phyloP scores from a whole-genome alignment of 176 grass and related monocot species.

The Carex littledalei region DNA sequence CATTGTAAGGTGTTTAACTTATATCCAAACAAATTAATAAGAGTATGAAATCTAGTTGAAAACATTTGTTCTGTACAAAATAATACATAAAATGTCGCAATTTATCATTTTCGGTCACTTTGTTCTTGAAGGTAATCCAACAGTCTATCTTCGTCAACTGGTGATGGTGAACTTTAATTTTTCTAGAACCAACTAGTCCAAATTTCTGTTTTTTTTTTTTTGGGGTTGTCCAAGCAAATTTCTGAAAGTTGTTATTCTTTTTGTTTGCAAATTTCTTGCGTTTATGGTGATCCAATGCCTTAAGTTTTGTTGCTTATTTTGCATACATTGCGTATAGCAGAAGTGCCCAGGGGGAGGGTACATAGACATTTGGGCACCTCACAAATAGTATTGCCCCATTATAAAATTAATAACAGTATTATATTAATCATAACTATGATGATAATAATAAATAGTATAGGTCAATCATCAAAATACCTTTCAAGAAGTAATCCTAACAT shows the following conservation, averaged over 20 bases:
- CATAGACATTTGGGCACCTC: neutral
- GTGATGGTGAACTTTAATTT: neutral
- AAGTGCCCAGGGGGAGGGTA: neutral
- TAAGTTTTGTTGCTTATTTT: neutral
- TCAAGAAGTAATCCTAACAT: neutral
- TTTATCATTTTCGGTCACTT: constrained; percentile 4
- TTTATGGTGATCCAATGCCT: neutral
- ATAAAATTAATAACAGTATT: neutral
- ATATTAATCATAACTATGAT: neutral
- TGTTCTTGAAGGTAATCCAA: neutral
- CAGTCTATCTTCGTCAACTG: neutral
- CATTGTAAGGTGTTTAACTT: neutral
- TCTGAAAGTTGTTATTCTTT: neutral
- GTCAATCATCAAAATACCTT: neutral
- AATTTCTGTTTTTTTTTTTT: neutral
- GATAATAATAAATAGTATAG: neutral
- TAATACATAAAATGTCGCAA: neutral
- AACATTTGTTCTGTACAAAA: neutral
- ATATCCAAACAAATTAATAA: neutral
- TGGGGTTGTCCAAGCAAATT: too few species aligned
- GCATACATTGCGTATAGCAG: neutral
- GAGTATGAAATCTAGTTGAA: neutral
- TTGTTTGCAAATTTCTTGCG: neutral
- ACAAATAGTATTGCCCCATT: neutral
- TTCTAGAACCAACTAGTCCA: neutral